Evolutionary conservation across 352 stramenopile genomes (phyloP).

Genomic region (Pythium aphanidermatum): DNA sequence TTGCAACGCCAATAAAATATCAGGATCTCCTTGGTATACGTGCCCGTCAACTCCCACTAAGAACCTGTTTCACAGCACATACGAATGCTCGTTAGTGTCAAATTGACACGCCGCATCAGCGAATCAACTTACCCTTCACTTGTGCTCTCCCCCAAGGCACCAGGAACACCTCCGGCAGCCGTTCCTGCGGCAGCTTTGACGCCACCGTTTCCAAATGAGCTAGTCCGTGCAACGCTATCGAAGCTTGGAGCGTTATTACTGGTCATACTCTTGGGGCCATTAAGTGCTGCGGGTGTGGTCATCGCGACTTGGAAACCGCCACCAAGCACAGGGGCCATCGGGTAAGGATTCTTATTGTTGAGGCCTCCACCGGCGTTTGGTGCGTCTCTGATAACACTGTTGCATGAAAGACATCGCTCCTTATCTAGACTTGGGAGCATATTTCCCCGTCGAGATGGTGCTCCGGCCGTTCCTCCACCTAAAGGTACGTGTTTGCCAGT

Average conservation of each 20-base stretch:
- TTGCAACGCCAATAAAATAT: slow-evolving; percentile 38
- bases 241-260: slow-evolving; percentile 40
- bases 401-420: slow-evolving; percentile 74
- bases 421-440: slow-evolving; percentile 71
- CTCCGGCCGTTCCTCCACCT: slow-evolving; percentile 3
- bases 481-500: slow-evolving; percentile 52
- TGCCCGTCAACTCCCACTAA: slow-evolving; percentile 76
- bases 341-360: slow-evolving; percentile 63
- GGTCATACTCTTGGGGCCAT: slow-evolving; percentile 24
- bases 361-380: slow-evolving; percentile 8
- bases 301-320: slow-evolving; percentile 59
- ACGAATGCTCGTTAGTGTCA: not conserved
- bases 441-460: slow-evolving; percentile 34
- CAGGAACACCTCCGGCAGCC: not conserved
- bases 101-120: not conserved
- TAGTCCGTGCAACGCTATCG: slow-evolving; percentile 22
- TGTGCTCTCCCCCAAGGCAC: slow-evolving; percentile 28
- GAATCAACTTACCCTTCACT: slow-evolving; percentile 52
- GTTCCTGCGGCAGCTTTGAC: not conserved
- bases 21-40: slow-evolving; percentile 72
- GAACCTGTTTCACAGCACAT: slow-evolving; percentile 35
- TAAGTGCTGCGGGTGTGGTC: slow-evolving; percentile 15
- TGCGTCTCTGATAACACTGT: slow-evolving; percentile 53
- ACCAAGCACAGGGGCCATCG: slow-evolving; percentile 60
- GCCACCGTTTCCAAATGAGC: slow-evolving; percentile 12